phyloP scores from a whole-genome alignment of 2,329 filamentous ascomycete species.

The Cytospora chrysosperma region DNA sequence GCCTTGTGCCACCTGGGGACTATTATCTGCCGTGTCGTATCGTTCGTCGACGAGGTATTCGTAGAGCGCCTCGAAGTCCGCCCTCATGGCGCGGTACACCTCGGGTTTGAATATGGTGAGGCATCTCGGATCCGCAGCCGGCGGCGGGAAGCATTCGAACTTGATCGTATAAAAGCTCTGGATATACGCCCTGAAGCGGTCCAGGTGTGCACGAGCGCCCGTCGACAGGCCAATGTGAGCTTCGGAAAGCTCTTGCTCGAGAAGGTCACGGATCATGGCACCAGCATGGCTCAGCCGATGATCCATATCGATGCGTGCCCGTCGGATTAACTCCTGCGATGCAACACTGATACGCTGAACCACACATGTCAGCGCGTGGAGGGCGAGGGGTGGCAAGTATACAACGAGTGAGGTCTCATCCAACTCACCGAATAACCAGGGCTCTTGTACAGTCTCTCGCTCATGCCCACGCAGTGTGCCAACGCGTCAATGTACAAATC shows the following conservation, averaged over 20 bases:
- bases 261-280: conserved; percentile 61
- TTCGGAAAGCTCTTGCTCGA: conserved; percentile 69
- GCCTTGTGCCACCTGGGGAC: conserved; percentile 56
- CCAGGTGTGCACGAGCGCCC: conserved; percentile 64
- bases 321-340: conserved; percentile 65
- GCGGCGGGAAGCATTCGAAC: conserved; percentile 71
- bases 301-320: conserved; percentile 65
- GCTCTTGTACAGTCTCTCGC: conserved; percentile 54
- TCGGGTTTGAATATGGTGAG: conserved; percentile 54
- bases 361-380: conserved; percentile 10
- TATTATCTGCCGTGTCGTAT: conserved; percentile 49
- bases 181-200: conserved; percentile 70
- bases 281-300: conserved; percentile 58
- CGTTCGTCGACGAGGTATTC: conserved; percentile 66
- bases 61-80: conserved; percentile 71
- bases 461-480: conserved; percentile 77
- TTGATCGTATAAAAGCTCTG: conserved; percentile 64
- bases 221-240: conserved; percentile 62
- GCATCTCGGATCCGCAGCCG: conserved; percentile 37
- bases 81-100: conserved; percentile 60
- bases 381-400: background rate
- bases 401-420: background rate
- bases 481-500: conserved; percentile 74
- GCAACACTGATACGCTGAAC: conserved; percentile 47
- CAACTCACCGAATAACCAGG: conserved; percentile 60